A percentile compares a stretch with the other conserved stretches of the same genome.
These are phyloP conservation scores for Mucor saturninus DNA, from an alignment of 371 early-diverging fungal genomes.

Conservation along the genomic window DNA sequence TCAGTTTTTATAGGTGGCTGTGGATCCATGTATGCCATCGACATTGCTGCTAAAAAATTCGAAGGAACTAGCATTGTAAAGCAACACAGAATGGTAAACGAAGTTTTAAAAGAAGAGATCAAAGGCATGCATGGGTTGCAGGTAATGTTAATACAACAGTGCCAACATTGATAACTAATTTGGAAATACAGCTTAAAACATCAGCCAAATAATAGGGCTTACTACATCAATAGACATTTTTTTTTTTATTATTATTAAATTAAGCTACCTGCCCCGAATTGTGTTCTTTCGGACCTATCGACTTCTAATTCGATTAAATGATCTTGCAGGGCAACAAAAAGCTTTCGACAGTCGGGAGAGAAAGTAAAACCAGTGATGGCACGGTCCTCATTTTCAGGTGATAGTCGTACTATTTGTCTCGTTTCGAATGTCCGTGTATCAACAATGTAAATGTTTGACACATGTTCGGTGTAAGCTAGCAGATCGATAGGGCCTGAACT, in stretches of 20 bases:
- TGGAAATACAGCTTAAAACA: slow-evolving; percentile 3
- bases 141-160: slow-evolving; percentile 28
- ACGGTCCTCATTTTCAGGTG: slow-evolving; percentile 38
- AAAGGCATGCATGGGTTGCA: slow-evolving; percentile 93
- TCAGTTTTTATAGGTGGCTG: slow-evolving; percentile 74
- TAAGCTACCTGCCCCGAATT: slow-evolving; percentile 20
- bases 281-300: slow-evolving; percentile 25
- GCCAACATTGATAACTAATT: not conserved
- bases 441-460: slow-evolving; percentile 76
- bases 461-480: slow-evolving; percentile 81
- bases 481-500: slow-evolving; percentile 80
- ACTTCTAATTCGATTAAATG: slow-evolving; percentile 29
- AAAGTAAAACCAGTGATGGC: slow-evolving; percentile 41
- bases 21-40: slow-evolving; percentile 93
- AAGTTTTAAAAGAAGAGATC: slow-evolving; percentile 85
- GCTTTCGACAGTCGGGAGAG: slow-evolving; percentile 26
- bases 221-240: not conserved
- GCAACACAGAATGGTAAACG: slow-evolving; percentile 91
- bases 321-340: slow-evolving; percentile 36
- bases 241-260: not conserved
- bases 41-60: slow-evolving; percentile 80
- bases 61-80: slow-evolving; percentile 77
- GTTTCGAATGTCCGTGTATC: slow-evolving; percentile 82
- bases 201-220: slow-evolving; percentile 3
- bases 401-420: slow-evolving; percentile 62